These are phyloP conservation scores for Rhinocladiella mackenziei DNA, from an alignment of 2,329 filamentous ascomycete genomes.

Conservation along the genomic window DNA sequence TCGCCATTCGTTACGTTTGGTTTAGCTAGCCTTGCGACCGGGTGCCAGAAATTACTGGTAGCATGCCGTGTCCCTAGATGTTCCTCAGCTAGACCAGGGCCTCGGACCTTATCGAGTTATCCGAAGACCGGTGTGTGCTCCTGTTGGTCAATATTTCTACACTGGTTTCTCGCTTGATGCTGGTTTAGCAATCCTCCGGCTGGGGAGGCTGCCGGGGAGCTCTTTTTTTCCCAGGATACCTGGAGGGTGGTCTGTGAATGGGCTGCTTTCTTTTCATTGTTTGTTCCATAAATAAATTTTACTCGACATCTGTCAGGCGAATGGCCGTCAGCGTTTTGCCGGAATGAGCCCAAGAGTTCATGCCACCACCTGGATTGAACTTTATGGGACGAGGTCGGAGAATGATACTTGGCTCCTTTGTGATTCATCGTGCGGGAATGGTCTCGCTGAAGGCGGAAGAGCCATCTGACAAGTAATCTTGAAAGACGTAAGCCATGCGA, in stretches of 20 bases:
- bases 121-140: conserved; percentile 13
- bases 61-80: conserved; percentile 1
- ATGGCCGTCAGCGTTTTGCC: conserved; percentile 8
- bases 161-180: conserved; percentile 26
- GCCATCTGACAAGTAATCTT: conserved; percentile 4
- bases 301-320: conserved; percentile 11
- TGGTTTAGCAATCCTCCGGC: conserved; percentile 17
- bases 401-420: not conserved
- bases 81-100: conserved; percentile 30
- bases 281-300: conserved; percentile 22
- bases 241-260: not conserved
- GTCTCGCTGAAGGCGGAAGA: no score
- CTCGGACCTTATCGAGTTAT: conserved; percentile 16
- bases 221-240: no score
- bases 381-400: no score
- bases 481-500: conserved; percentile 1
- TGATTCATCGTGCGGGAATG: not conserved
- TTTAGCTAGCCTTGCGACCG: conserved; percentile 10
- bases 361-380: no score
- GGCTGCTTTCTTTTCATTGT: not conserved
- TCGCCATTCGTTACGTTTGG: not conserved
- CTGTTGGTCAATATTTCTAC: conserved; percentile 14
- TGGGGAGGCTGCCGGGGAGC: no score
- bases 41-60: not conserved
- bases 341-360: no score